These are phyloP conservation scores for Hypholoma sublateritium DNA, from an alignment of 768 basidiomycete species.

Conservation along the genomic window DNA sequence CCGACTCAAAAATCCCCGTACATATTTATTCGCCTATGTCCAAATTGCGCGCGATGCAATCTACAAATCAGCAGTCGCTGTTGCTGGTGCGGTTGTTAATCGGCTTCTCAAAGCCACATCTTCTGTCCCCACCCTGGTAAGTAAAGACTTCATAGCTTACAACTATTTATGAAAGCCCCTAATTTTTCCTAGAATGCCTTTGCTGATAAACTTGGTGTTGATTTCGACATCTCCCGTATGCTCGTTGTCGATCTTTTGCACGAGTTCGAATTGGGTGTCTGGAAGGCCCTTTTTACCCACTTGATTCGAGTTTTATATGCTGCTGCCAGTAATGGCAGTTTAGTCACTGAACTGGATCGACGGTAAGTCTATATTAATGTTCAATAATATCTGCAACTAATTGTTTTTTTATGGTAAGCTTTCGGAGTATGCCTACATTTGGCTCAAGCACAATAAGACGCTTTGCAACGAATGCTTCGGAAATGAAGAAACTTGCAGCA, in stretches of 20 bases:
- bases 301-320: constrained; percentile 15
- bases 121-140: constrained; percentile 27
- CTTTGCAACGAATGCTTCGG: constrained; percentile 4
- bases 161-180: constrained; percentile 3
- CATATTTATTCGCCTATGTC: constrained; percentile 3
- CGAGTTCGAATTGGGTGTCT: constrained; percentile 6
- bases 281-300: constrained; percentile 29
- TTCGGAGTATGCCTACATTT: constrained; percentile 22
- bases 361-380: constrained; percentile 6
- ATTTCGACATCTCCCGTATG: not conserved
- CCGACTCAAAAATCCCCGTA: constrained; percentile 7
- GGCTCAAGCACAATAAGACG: constrained; percentile 12
- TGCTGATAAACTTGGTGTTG: not conserved
- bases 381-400: not conserved
- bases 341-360: not conserved
- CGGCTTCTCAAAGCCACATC: constrained; percentile 18
- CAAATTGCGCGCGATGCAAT: constrained; percentile 3
- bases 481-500: constrained; percentile 11
- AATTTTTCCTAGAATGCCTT: not conserved
- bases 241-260: constrained; percentile 5
- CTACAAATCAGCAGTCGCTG: not conserved
- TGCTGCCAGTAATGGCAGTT: not conserved
- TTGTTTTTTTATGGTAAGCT: constrained; percentile 13
- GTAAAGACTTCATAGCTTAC: constrained; percentile 5
- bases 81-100: not conserved